Evolutionary conservation across 805 yeast species (phyloP), one percentile per base, ranked within the genome.

Genomic region (Deakozyma indianensis): DNA sequence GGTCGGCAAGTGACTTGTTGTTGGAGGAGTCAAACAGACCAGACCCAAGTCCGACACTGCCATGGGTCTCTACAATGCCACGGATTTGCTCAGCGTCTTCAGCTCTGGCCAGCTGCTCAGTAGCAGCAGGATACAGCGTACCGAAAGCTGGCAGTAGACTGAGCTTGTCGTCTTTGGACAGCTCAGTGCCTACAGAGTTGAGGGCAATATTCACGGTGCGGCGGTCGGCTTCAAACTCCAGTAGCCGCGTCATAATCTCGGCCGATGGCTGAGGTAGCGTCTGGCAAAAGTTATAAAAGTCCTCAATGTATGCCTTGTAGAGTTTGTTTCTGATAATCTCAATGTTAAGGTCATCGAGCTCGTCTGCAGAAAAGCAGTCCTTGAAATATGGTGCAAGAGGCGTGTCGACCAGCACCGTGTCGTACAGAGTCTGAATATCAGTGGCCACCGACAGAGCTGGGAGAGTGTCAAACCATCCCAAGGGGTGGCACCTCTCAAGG

Each of bases 381-480:
- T 85, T 81, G 70, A 92, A 92, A 66, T 88, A 92, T 35, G 96
- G 95, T 1, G 98, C 97, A 60, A 92, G 74, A 3, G 99, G 99
- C 4, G 98, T 92, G 65, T 92, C 99, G 46, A 92, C 81, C 48
- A 92, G 70, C 14, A 92, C 98, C 1, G 94, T 83, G 56, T 82
- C 82, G 67, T 90, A 92, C 56, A 92, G 72, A n/a, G 92, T 78
- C 56, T 87, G 95, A 47, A 90, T 77, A 63, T 90, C 97, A 1
- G 96, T 86, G 42, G 97, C 96, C 43, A 90, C 92, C 15, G 92
- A 77, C 48, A 92, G 71, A 0, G 97, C 90, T 28, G 98, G 98
- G 54, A 92, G 75, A 4, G 97, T 90, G 55, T 92, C 98, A 58
- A 92, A 92, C 96, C 96, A 88, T 41, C 99, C 99, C 55, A 92